Base-by-base conservation (phyloP, 306 rosid species). In the Cicer pinnatifidum region DNA sequence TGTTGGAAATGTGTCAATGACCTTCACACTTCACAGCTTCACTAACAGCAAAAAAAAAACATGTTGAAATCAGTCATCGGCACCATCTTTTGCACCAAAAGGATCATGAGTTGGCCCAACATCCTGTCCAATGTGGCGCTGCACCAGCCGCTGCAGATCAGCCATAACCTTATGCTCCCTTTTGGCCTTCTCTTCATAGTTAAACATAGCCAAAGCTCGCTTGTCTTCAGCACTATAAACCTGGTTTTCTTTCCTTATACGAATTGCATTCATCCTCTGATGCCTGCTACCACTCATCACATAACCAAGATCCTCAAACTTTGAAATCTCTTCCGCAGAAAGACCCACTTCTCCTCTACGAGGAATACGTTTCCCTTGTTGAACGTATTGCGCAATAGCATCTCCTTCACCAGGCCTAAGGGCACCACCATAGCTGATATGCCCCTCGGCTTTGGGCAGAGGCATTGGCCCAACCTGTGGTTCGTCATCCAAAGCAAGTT, bases 241-340 rank as follows among this genome's bases (percentile, higher is more conserved):
- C 85, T 94, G 96, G 90, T 94, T 94, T 81, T 94, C 99, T 79
- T 94, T 94, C 79, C 98, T 84, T 43, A 91, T 91, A 87, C 96
- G 97, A 78, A 94, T 94, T 44, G 96, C 98, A 85, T 91, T 94
- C 98, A 94, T 94, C 81, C 98, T 89, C 78, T 94, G 95, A 80
- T 94, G 98, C 88, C 98, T 89, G 71, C 97, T 91, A 69, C 98
- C 98, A 66, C 98, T 94, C 97, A 94, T 94, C 77, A 91, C 98
- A 81, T 88, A 94, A 43, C 98, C 98, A 57, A 94, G 92, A 41
- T 48, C 45, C 84, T 94, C 98, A 67, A 89, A 94, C 86, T 86
- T 91, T 67, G 73, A 84, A 86, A 94, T 94, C 85, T 94, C 98
- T 48, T 94, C 97, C 0, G 96, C 99, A 9, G 97, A 94, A 43